phyloP scores from a whole-genome alignment of 805 yeast species.

The Debaryomyces castellii region DNA sequence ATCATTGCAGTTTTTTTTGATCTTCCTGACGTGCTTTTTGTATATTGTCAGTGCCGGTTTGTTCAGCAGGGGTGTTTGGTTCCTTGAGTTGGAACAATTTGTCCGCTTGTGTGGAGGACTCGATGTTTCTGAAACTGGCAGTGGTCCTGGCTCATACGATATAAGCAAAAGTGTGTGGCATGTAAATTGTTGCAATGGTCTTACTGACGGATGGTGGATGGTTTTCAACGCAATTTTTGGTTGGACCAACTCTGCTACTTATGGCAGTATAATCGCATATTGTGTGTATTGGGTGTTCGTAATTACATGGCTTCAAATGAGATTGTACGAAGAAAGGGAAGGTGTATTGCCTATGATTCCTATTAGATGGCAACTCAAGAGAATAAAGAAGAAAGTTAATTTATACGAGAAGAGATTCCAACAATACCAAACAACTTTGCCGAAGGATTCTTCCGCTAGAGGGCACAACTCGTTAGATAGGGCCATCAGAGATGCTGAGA shows the following conservation, averaged over 20 bases:
- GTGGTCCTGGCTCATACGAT: slow-evolving; percentile 93
- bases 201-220: slow-evolving; percentile 93
- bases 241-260: slow-evolving; percentile 93
- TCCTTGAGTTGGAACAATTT: slow-evolving; percentile 74
- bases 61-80: slow-evolving; percentile 88
- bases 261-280: slow-evolving; percentile 79
- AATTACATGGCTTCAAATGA: slow-evolving; percentile 43
- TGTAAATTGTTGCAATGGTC: slow-evolving; percentile 91
- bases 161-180: slow-evolving; percentile 83
- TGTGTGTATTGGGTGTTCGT: slow-evolving; percentile 65
- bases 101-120: slow-evolving; percentile 74
- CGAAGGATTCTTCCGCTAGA: not conserved
- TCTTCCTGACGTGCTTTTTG: slow-evolving; percentile 74
- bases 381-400: slow-evolving; percentile 43
- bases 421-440: slow-evolving; percentile 4
- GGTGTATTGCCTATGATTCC: slow-evolving; percentile 68
- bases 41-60: slow-evolving; percentile 87
- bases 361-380: slow-evolving; percentile 54
- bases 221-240: slow-evolving; percentile 83
- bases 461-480: slow-evolving; percentile 1
- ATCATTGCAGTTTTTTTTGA: slow-evolving; percentile 71
- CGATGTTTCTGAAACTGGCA: slow-evolving; percentile 85
- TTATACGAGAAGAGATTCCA: slow-evolving; percentile 18
- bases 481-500: slow-evolving; percentile 9
- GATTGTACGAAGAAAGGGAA: slow-evolving; percentile 48